Conservation (phyloP, 352 stramenopile genomes). For the Phytopythium ostracodes region DNA sequence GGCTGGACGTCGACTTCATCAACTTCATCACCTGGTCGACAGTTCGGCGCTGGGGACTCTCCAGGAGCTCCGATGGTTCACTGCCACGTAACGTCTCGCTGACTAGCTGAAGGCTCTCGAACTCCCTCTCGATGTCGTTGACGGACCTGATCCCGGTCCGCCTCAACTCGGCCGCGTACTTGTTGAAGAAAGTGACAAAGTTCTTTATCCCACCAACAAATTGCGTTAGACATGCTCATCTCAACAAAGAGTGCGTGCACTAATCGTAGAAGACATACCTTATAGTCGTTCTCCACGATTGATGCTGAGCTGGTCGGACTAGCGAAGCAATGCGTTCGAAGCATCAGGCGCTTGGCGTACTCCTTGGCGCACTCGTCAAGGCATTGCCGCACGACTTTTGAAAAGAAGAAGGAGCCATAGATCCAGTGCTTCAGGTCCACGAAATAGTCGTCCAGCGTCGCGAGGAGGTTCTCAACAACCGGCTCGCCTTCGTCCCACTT, state of each 20-base stretch:
- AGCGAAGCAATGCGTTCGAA: constrained; percentile 55
- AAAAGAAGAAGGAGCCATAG: constrained; percentile 81
- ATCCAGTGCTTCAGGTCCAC: constrained; percentile 72
- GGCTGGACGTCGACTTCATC: constrained; percentile 53
- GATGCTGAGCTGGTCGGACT: constrained; percentile 27
- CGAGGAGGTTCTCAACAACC: constrained; percentile 71
- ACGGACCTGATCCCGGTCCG: constrained; percentile 63
- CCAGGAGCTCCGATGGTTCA: constrained; percentile 19
- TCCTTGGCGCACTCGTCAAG: constrained; percentile 65
- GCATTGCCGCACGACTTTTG: constrained; percentile 67
- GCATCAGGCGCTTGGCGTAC: constrained; percentile 55
- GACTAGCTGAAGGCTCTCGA: constrained; percentile 47
- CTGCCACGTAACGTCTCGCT: constrained; percentile 32
- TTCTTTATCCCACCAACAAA: constrained; percentile 21
- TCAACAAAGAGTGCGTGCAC: background rate
- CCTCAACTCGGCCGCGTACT: constrained; percentile 60
- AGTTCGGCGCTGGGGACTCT: constrained; percentile 24
- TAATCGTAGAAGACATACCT: constrained; percentile 20
- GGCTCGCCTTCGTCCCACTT: constrained; percentile 77
- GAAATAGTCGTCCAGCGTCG: constrained; percentile 79
- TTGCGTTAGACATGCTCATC: background rate
- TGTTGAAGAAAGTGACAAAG: constrained; percentile 67
- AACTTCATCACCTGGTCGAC: constrained; percentile 61
- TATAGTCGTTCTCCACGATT: constrained; percentile 58
- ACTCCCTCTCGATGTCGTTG: constrained; percentile 67